phyloP scores from a whole-genome alignment of 2,329 filamentous ascomycete genomes.

The Penicillium sp. region DNA sequence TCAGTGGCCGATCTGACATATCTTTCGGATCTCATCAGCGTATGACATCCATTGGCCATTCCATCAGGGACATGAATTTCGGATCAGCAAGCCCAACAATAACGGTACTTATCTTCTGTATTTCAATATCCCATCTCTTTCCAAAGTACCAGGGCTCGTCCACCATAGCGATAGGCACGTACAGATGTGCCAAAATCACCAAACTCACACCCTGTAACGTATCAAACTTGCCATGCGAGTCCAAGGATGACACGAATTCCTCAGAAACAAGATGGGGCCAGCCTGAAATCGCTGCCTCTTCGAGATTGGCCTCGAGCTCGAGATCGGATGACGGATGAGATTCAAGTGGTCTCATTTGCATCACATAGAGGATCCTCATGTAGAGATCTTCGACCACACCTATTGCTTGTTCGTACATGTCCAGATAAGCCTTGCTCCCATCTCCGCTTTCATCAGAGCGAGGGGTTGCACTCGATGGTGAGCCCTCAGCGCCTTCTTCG shows the following conservation, averaged over 20 bases:
- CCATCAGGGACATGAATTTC: constrained; percentile 4
- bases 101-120: constrained; percentile 12
- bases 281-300: constrained; percentile 23
- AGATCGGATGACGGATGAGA: constrained; percentile 3
- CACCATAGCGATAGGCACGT: constrained; percentile 14
- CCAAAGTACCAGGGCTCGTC: constrained; percentile 18
- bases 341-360: constrained; percentile 16
- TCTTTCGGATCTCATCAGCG: background rate
- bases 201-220: constrained; percentile 11
- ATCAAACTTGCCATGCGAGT: background rate
- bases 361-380: constrained; percentile 22
- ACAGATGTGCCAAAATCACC: constrained; percentile 26
- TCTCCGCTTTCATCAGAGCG: background rate
- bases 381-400: constrained; percentile 15
- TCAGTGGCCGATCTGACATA: background rate
- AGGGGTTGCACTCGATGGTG: background rate
- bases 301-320: constrained; percentile 23
- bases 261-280: constrained; percentile 23
- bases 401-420: constrained; percentile 11
- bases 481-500: background rate
- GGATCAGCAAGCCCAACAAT: background rate
- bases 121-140: constrained; percentile 9
- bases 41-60: constrained; percentile 16
- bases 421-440: background rate
- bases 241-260: constrained; percentile 19